Conservation (phyloP, 2,329 filamentous ascomycete species). For the Ramichloridium luteum region DNA sequence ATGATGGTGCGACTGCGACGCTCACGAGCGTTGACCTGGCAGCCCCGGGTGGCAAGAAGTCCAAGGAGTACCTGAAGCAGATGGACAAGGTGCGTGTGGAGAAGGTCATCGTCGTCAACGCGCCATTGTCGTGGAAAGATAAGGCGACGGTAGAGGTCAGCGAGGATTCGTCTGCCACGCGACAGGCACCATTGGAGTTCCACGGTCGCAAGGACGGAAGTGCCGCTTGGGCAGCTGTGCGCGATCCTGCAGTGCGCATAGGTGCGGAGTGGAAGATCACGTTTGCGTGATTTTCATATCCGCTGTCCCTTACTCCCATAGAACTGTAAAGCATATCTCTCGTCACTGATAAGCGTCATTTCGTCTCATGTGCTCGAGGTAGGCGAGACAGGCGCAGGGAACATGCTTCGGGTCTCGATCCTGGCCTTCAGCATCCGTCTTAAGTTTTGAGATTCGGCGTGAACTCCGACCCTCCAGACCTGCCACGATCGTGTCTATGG, state of each 20-base stretch:
- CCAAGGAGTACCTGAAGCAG: constrained; percentile 61
- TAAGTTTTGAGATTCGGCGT: too few species aligned
- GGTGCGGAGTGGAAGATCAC: constrained; percentile 52
- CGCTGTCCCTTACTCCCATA: too few species aligned
- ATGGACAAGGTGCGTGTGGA: constrained; percentile 72
- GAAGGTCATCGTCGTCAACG: constrained; percentile 72
- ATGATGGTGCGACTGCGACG: constrained; percentile 41
- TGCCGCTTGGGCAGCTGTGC: constrained; percentile 51
- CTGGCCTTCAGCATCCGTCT: too few species aligned
- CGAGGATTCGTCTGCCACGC: constrained; percentile 40
- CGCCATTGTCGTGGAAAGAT: constrained; percentile 57
- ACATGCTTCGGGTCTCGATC: too few species aligned
- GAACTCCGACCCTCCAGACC: too few species aligned
- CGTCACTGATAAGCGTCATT: too few species aligned
- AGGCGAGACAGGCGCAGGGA: too few species aligned
- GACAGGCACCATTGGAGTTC: constrained; percentile 48
- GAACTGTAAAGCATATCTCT: too few species aligned
- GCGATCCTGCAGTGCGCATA: constrained; percentile 50
- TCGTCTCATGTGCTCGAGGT: too few species aligned
- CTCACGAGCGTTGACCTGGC: constrained; percentile 59
- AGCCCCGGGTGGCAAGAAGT: constrained; percentile 40
- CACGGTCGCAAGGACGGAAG: constrained; percentile 39
- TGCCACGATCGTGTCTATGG: too few species aligned
- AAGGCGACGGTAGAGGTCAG: constrained; percentile 53
- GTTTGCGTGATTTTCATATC: too few species aligned